Base-by-base conservation (phyloP, 2,329 filamentous ascomycete genomes). In the Sporothrix sp. region DNA sequence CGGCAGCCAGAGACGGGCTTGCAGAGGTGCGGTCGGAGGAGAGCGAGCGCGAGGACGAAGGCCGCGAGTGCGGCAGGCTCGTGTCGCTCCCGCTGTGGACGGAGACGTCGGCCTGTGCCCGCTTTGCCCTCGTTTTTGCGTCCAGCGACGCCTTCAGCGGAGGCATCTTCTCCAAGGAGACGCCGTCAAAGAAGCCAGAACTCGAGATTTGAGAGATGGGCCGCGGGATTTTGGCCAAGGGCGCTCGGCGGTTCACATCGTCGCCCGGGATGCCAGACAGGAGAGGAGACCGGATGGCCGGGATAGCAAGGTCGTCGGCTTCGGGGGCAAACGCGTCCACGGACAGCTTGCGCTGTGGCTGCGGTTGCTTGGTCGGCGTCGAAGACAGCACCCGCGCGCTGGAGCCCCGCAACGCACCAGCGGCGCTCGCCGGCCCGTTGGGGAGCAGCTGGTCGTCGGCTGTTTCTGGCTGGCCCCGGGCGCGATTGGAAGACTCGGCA, bases 171-270 rank as follows among this genome's bases (percentile, higher is more conserved):
- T 66, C 64, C 35, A 65, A 46, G 1, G 59, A 48, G 5, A 65
- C 62, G 14, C 58, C 59, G 33, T 66, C 63, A 33, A 66, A 62
- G 37, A 61, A 65, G 8, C 63, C 63, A 1, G 62, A 55, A 6
- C 60, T 63, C 1, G 63, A 60, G 8, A 66, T 56, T 52, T 67
- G 65, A 0, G 65, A 65, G 23, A 66, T 62, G 2, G 65, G 63
- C 2, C 64, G 60, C 0, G 63, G 40, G 9, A 66, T 57, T 5
- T 51, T 53, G 1, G 58, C 30, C 25, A 28, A 28, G 5, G 25
- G 5, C 6, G 25, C 25, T 13, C 8, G 44, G 16, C 27, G 39
- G 28, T 18, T 36, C 23, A 50, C 43, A 46, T 60, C 63, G 14
- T 63, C 56, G 11, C 47, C 47, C 18, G 47, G 52, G 28, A 58